Percentiles rank a stretch among this genome's conserved stretches.
These are phyloP conservation scores for Fusarium sp. DNA, from an alignment of 2,329 filamentous ascomycete genomes.

Conservation along the genomic window DNA sequence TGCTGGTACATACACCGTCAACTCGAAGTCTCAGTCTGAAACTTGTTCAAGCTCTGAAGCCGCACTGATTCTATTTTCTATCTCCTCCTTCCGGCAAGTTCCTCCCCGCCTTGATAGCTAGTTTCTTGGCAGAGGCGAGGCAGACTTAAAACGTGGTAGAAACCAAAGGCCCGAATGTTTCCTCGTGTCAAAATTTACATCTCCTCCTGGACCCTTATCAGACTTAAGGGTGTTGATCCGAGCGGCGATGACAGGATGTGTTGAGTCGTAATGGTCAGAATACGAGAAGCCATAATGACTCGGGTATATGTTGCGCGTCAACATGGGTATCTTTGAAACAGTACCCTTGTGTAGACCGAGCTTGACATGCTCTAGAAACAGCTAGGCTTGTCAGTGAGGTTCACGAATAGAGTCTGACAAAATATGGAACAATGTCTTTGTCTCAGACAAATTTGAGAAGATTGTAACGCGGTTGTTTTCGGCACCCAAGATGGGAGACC, in stretches of 20 bases:
- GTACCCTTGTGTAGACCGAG: not conserved
- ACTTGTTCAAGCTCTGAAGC: conserved; percentile 6
- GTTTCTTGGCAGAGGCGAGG: conserved; percentile 1
- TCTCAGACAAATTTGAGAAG: conserved; percentile 72
- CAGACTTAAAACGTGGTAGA: conserved; percentile 9
- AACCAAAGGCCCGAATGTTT: conserved; percentile 18
- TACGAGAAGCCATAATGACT: conserved; percentile 2
- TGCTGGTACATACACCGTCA: not conserved
- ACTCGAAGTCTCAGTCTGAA: conserved; percentile 7
- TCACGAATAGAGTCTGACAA: conserved; percentile 41
- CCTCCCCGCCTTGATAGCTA: conserved; percentile 10
- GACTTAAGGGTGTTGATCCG: not conserved
- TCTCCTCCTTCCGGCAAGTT: conserved; percentile 6
- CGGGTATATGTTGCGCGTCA: not conserved
- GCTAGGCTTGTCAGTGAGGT: not conserved
- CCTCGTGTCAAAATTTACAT: not conserved
- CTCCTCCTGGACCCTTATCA: not conserved
- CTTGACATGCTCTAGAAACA: not conserved
- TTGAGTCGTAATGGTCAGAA: not conserved
- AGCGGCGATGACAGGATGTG: not conserved
- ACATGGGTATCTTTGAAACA: conserved; percentile 3
- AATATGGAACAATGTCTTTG: conserved; percentile 17
- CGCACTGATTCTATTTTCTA: conserved; percentile 7
- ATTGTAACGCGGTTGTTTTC: conserved; percentile 71
- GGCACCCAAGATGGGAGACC: conserved; percentile 53